Evolutionary conservation across 2,329 filamentous ascomycete genomes (phyloP), one percentile per base, ranked within the genome.

Genomic region (Geosmithia putterillii): DNA sequence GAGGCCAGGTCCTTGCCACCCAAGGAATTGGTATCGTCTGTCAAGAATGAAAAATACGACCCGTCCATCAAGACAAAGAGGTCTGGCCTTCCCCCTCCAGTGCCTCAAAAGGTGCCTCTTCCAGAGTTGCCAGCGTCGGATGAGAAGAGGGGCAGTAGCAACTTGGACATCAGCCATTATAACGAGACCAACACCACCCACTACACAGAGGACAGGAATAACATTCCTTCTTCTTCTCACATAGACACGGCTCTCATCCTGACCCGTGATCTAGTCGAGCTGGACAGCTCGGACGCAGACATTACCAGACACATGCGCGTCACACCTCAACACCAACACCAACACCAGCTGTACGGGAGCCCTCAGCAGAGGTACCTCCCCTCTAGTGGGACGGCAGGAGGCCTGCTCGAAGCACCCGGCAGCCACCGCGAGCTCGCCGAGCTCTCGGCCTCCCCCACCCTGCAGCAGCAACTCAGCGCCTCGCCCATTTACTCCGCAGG

Each of bases 201-300:
- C 63, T 63, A n/a, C 62, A 65, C 5, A 58, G 57, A 32, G 28
- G 10, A 32, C 28, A 32, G 15, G 28, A 14, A 32, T 14, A 32
- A 32, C 10, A 6, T 14, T 12, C 5, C 5, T 7, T 54, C 51
- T 3, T 54, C 55, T 12, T 53, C 54, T 61, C 64, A 1, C n/a
- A n/a, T n/a, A n/a, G n/a, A n/a, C n/a, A 63, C 67, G 51, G 64
- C 66, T 4, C 57, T 76, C 35, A 74, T 79, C 40, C 74, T 71
- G 0, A 79, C 74, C 1, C 60, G 61, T 12, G 73, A 77, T 38
- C 60, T 79, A 18, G 63, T 78, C 50, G 61, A 64, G 34, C 60
- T 71, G 49, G 70, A 74, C 41, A 54, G 48, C 3, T 52, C 71
- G 10, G 28, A 32, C 15, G 10, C 15, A 12, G 28, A 32, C 28